These are phyloP conservation scores for Fusarium sp. DNA, from an alignment of 2,329 filamentous ascomycete genomes.

Conservation along the genomic window DNA sequence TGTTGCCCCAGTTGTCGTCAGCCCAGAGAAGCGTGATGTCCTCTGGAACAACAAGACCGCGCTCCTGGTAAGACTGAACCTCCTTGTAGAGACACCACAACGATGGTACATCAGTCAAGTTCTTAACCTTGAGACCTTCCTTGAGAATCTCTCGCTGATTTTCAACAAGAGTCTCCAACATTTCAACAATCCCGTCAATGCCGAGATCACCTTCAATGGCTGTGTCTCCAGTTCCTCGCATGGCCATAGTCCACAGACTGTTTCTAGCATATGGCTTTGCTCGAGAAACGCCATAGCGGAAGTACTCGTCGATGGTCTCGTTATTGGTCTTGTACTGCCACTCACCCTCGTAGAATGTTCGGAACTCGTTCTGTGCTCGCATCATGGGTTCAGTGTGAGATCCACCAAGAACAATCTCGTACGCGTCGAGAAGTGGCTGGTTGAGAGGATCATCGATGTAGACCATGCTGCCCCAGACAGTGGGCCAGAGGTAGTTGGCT, in stretches of 20 bases:
- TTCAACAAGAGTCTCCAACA: slow-evolving; percentile 33
- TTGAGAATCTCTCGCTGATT: slow-evolving; percentile 50
- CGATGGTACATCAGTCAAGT: slow-evolving; percentile 48
- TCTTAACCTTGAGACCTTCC: slow-evolving; percentile 2
- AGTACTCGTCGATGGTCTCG: slow-evolving; percentile 71
- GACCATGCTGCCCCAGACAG: slow-evolving; percentile 76
- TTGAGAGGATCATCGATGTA: slow-evolving; percentile 74
- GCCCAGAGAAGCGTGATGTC: slow-evolving; percentile 69
- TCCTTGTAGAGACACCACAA: slow-evolving; percentile 74
- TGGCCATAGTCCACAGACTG: slow-evolving; percentile 71
- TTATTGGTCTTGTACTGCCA: slow-evolving; percentile 79
- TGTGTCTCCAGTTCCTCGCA: slow-evolving; percentile 76
- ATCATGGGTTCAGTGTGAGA: slow-evolving; percentile 79
- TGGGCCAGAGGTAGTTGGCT: slow-evolving; percentile 80
- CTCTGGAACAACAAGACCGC: slow-evolving; percentile 65
- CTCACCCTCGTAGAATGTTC: slow-evolving; percentile 61
- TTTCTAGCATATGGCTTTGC: slow-evolving; percentile 71
- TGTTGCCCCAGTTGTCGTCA: slow-evolving; percentile 70
- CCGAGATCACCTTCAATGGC: slow-evolving; percentile 59
- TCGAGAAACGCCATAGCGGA: slow-evolving; percentile 70
- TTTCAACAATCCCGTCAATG: slow-evolving; percentile 53
- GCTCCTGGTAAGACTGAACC: slow-evolving; percentile 68
- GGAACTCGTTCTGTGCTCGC: slow-evolving; percentile 66
- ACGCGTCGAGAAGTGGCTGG: slow-evolving; percentile 75
- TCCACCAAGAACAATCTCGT: slow-evolving; percentile 75